These are phyloP conservation scores for Xylariaceae sp. DNA, from an alignment of 2,329 filamentous ascomycete species.

Conservation along the genomic window DNA sequence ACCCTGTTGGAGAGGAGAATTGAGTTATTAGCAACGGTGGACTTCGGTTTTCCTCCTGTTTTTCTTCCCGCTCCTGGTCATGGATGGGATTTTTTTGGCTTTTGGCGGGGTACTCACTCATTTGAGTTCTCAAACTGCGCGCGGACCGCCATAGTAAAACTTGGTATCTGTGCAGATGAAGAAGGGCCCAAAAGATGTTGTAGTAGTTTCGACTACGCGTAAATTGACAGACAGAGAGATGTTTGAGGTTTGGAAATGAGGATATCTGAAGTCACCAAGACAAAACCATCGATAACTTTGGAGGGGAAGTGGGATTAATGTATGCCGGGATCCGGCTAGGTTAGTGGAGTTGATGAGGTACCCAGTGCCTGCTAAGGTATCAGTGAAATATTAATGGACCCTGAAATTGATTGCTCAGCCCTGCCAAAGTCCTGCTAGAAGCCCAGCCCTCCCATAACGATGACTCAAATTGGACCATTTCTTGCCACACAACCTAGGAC, in stretches of 20 bases:
- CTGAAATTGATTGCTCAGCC: neutral
- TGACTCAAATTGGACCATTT: neutral
- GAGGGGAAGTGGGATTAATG: slow-evolving; percentile 14
- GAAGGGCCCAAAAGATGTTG: too few species aligned
- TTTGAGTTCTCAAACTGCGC: slow-evolving; percentile 86
- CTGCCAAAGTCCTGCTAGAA: too few species aligned
- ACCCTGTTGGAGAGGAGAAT: slow-evolving; percentile 54
- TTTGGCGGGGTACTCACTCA: slow-evolving; percentile 57
- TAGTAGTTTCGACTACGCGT: too few species aligned
- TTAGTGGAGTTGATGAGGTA: neutral
- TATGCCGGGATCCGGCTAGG: slow-evolving; percentile 5
- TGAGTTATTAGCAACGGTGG: slow-evolving; percentile 19
- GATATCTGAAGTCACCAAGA: slow-evolving; percentile 1
- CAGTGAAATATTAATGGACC: too few species aligned
- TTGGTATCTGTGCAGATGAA: slow-evolving; percentile 20
- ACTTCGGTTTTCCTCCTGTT: slow-evolving; percentile 9
- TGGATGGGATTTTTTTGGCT: neutral
- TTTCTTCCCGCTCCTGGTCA: neutral
- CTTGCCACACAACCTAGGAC: neutral
- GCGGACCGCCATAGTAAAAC: slow-evolving; percentile 56
- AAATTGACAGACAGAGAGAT: too few species aligned
- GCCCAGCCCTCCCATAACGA: too few species aligned
- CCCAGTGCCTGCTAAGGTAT: too few species aligned
- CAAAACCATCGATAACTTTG: slow-evolving; percentile 1
- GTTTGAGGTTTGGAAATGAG: too few species aligned